Evolutionary conservation across 2,329 filamentous ascomycete species (phyloP), one percentile per base, ranked within the genome.

Genomic region (Uncinocarpus reesii): DNA sequence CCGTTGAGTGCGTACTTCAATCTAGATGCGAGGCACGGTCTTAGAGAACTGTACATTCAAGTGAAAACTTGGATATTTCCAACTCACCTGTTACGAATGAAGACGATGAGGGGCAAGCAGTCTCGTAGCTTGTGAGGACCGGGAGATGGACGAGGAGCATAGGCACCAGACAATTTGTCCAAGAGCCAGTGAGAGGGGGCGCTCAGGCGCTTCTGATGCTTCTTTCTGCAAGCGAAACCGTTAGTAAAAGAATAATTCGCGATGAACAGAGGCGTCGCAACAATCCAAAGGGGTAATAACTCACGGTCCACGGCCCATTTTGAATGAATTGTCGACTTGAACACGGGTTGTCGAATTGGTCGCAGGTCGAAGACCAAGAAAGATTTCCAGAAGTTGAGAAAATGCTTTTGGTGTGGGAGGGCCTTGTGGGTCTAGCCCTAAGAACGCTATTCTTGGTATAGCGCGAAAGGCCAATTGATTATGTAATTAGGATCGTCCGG

Each of bases 51-150:
- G 4, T 24, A n/a, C 11, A 8, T 15, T 21, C 4, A 15, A 8
- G 4, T 23, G 16, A 18, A 18, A 11, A 2, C 5, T 18, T 38
- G 15, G 13, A 35, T 23, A 21, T 49, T 28, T 44, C 5, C n/a
- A 15, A 29, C 67, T 59, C 67, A 76, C 72, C 77, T 75, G 67
- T 80, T 80, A 60, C 89, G 85, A 74, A 95, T 84, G 83, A 98
- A 96, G 77, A 98, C 86, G 75, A 98, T 89, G 72, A 98, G 77
- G 61, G 92, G 92, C 77, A 98, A 83, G 79, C 90, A 96, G 78
- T 98, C 92, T 72, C 92, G 85, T 72, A 92, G 81, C 85, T 98
- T 98, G 85, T 96, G 90, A 75, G 92, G 92, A 86, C 92, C 92
- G 58, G 79, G 75, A 54, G 79, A 82, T 59, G 79, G 76, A 71